Evolutionary conservation across 306 rosid species (phyloP).

Genomic region (Boehmeria nivea): DNA sequence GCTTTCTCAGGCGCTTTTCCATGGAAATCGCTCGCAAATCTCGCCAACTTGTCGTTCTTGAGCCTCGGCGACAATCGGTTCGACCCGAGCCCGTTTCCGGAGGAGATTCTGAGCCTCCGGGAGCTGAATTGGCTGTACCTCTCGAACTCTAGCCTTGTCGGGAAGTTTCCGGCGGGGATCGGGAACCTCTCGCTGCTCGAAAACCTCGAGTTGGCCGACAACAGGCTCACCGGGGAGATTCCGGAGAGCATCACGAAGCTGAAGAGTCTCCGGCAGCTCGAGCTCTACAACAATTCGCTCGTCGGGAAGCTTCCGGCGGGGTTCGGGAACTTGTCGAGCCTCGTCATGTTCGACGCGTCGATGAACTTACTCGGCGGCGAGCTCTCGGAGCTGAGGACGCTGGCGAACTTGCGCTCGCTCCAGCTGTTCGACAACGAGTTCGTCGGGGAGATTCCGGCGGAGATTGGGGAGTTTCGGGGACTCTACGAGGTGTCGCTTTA

Average conservation of each 20-base stretch:
- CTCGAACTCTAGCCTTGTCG: conserved; percentile 56
- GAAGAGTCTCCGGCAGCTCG: conserved; percentile 47
- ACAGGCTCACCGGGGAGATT: conserved; percentile 50
- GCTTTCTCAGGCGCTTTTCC: conserved; percentile 75
- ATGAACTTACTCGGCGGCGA: conserved; percentile 58
- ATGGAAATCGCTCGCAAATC: conserved; percentile 69
- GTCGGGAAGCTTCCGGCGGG: conserved; percentile 57
- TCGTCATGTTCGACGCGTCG: conserved; percentile 51
- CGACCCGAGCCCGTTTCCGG: conserved; percentile 41
- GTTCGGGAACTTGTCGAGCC: conserved; percentile 61
- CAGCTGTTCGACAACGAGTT: conserved; percentile 56
- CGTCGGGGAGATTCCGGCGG: conserved; percentile 56
- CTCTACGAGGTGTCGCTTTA: conserved; percentile 53
- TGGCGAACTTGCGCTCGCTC: conserved; percentile 45
- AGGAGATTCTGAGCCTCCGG: conserved; percentile 50
- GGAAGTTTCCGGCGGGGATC: conserved; percentile 51
- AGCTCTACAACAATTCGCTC: conserved; percentile 50
- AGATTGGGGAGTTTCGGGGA: conserved; percentile 52
- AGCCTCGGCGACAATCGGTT: conserved; percentile 74
- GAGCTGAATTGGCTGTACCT: conserved; percentile 75
- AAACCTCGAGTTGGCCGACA: conserved; percentile 64
- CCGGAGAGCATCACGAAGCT: conserved; percentile 57
- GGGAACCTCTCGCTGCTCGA: conserved; percentile 63
- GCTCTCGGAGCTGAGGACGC: conserved; percentile 50
- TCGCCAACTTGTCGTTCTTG: conserved; percentile 44